These are phyloP conservation scores for Lactifluus volemus DNA, from an alignment of 768 basidiomycete genomes.

Conservation along the genomic window DNA sequence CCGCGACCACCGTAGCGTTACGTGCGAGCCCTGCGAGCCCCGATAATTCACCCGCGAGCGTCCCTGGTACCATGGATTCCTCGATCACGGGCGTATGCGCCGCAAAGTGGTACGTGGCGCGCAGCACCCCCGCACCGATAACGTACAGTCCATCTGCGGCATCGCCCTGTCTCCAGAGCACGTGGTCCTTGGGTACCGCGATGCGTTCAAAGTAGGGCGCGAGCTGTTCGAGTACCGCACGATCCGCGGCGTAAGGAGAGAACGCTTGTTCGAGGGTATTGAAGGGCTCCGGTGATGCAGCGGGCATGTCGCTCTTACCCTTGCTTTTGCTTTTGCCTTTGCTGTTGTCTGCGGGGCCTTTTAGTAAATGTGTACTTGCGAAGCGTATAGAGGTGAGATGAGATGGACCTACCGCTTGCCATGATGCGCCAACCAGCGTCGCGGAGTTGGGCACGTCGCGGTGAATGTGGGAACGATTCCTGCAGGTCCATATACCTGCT, in stretches of 20 bases:
- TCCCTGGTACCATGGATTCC: slow-evolving; percentile 92
- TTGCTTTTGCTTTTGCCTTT: slow-evolving; percentile 17
- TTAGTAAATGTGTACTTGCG: too few relatives aligned
- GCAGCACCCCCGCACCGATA: slow-evolving; percentile 77
- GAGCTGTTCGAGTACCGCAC: slow-evolving; percentile 52
- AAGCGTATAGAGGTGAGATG: background rate
- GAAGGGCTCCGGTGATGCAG: slow-evolving; percentile 34
- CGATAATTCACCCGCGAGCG: slow-evolving; percentile 85
- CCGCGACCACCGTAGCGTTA: slow-evolving; percentile 81
- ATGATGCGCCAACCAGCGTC: slow-evolving; percentile 18
- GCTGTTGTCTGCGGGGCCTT: too few relatives aligned
- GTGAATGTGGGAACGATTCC: slow-evolving; percentile 13
- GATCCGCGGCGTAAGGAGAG: slow-evolving; percentile 56
- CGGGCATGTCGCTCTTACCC: background rate
- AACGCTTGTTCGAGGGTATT: slow-evolving; percentile 75
- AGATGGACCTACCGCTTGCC: slow-evolving; percentile 5
- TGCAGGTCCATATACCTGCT: slow-evolving; percentile 5
- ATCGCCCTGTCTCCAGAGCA: slow-evolving; percentile 76
- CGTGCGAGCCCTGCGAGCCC: slow-evolving; percentile 70
- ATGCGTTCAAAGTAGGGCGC: slow-evolving; percentile 63
- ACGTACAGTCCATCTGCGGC: slow-evolving; percentile 77
- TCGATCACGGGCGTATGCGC: slow-evolving; percentile 58
- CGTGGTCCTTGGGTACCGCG: slow-evolving; percentile 43
- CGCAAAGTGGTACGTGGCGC: slow-evolving; percentile 73
- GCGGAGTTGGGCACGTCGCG: slow-evolving; percentile 17